Base-by-base conservation (phyloP, 1,139 yeast genomes). In the Trichomonascaceae sp. region DNA sequence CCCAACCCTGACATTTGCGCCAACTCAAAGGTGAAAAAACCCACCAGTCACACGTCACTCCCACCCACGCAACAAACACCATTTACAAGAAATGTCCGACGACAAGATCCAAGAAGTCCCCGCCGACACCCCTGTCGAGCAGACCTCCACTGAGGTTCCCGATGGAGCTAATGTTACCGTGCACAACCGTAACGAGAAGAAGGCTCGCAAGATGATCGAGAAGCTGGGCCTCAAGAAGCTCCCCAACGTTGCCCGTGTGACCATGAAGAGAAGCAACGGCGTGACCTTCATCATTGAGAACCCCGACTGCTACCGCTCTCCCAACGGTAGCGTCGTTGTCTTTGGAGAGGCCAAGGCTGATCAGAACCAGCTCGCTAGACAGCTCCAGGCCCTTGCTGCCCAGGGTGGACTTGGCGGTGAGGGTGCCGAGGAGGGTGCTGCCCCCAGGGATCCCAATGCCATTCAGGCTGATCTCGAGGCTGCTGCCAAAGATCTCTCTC, bases 271-370 rank as follows among this genome's bases (percentile, higher is more conserved):
- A 70, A 76, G 84, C 67, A 87, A 92, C 64, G 84, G 84, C 75
- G 73, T 78, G 59, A 80, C 85, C 60, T 76, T 80, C 62, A 93
- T 94, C 59, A 82, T 89, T 67, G 93, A 82, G 63, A 63, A 66
- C 49, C 98, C 98, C 61, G 97, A 87, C 52, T 98, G 89, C 42
- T 89, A 71, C 93, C 82, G 73, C 67, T 77, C 94, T 46, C 64
- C 67, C 34, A 71, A 79, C 51, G 95, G 96, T 60, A 77, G 93
- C 52, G 89, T 80, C 69, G 77, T 89, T 53, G 96, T 89, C 47
- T 87, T 89, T 54, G 98, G 98, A 65, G 97, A 87, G 67, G 93
- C 95, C 60, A 82, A 84, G 74, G 81, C 82, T 50, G 95, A 85
- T 61, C 63, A 57, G 44, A 39, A 46, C 39, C 51, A 52, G 40